Conservation (phyloP, 768 basidiomycete genomes). For the Suillus tomentosus region DNA sequence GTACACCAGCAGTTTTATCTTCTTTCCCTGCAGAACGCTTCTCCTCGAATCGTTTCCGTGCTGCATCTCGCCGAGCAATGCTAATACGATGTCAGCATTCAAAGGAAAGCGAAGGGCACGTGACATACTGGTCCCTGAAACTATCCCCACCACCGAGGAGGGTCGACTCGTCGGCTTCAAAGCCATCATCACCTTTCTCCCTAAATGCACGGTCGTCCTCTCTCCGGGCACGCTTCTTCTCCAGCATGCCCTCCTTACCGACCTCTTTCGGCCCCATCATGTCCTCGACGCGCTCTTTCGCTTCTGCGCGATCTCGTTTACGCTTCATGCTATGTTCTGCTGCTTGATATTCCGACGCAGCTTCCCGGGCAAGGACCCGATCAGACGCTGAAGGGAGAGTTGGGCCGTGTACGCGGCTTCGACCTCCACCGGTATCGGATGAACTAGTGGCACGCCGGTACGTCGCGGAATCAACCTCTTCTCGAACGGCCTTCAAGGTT, state of each 20-base stretch:
- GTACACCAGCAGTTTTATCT: slow-evolving; percentile 50
- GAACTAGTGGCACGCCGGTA: slow-evolving; percentile 27
- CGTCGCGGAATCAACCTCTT: slow-evolving; percentile 54
- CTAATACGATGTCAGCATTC: slow-evolving; percentile 40
- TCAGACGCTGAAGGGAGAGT: slow-evolving; percentile 71
- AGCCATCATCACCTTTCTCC: slow-evolving; percentile 72
- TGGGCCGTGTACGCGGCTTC: slow-evolving; percentile 61
- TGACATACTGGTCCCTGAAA: slow-evolving; percentile 72
- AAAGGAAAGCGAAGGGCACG: not conserved
- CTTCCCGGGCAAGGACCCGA: slow-evolving; percentile 68
- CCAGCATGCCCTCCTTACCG: slow-evolving; percentile 82
- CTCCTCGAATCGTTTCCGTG: slow-evolving; percentile 62
- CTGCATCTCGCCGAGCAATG: slow-evolving; percentile 72
- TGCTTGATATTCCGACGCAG: slow-evolving; percentile 49
- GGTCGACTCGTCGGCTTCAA: slow-evolving; percentile 77
- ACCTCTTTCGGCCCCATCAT: slow-evolving; percentile 78
- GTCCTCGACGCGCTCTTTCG: slow-evolving; percentile 73
- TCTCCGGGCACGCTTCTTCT: slow-evolving; percentile 78
- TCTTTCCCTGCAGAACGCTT: slow-evolving; percentile 43
- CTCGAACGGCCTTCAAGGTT: slow-evolving; percentile 59
- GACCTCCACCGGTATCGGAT: slow-evolving; percentile 20
- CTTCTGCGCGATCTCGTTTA: slow-evolving; percentile 66
- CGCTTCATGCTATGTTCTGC: slow-evolving; percentile 59
- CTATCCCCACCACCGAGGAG: slow-evolving; percentile 83
- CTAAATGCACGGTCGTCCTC: slow-evolving; percentile 72